Evolutionary conservation across 2,329 filamentous ascomycete species (phyloP), one percentile per base, ranked within the genome.

Genomic region (Cladophialophora carrionii): DNA sequence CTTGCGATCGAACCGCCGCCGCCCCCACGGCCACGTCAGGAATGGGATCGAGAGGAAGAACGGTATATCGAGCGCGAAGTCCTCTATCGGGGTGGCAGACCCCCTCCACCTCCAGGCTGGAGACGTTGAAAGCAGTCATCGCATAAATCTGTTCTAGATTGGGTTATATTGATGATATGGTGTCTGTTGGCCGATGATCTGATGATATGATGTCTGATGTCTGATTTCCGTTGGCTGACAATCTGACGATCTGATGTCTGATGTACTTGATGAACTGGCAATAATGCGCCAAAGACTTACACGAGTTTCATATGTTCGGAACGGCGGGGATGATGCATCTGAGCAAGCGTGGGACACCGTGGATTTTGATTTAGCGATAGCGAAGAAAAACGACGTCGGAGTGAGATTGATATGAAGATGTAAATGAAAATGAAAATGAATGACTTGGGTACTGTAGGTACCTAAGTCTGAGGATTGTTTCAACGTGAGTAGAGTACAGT

Each of bases 31-130:
- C 59, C 61, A 32, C 68, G 68, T 6, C 61, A 64, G 43, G 63
- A 68, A 17, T 73, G 71, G 71, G 67, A 68, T 43, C 63, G 69
- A 37, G 71, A 73, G 62, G 71, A 73, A 32, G 71, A 72, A 59
- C 64, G 69, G 46, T 71, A 70, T 55, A 68, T 72, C 51, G 71
- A 73, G 61, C 68, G 71, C 24, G 71, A 73, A 56, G 61, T 72
- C 22, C 63, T 72, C 10, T 70, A 72, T 34, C 46, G 69, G 56
- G 70, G 71, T 43, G 71, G 70, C 17, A 66, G 70, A 29, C 70
- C 70, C 17, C 70, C 69, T 12, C 70, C 70, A 62, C 70, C 70
- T 1, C 57, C 63, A 3, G 66, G 51, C 12, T 71, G 69, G 70
- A 65, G 68, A 63, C 62, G 67, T 57, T 71, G 65, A 68, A 24